These are phyloP conservation scores for Boletus reticuloceps DNA, from an alignment of 768 basidiomycete species.

Conservation along the genomic window DNA sequence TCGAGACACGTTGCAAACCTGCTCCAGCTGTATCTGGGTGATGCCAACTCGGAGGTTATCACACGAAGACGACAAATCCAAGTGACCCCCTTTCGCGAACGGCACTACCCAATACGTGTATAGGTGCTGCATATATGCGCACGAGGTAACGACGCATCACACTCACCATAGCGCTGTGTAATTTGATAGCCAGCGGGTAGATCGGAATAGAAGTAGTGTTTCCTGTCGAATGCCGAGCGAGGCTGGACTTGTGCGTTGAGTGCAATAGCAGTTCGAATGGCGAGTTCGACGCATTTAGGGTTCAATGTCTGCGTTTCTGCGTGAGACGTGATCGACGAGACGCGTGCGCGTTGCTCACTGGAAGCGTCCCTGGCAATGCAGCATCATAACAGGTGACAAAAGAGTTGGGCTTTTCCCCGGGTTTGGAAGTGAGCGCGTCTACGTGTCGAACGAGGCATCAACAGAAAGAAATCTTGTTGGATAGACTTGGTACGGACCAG, in stretches of 20 bases:
- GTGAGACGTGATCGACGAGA: neutral
- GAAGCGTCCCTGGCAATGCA: conserved; percentile 90
- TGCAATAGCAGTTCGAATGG: conserved; percentile 77
- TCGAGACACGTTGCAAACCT: conserved; percentile 48
- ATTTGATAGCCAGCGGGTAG: conserved; percentile 95
- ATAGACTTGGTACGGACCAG: conserved; percentile 40
- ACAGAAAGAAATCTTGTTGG: neutral
- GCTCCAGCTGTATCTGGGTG: conserved; percentile 93
- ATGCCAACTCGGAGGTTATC: conserved; percentile 61
- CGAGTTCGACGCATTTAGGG: conserved; percentile 71
- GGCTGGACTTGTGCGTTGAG: conserved; percentile 62
- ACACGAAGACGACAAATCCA: conserved; percentile 43
- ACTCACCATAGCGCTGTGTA: conserved; percentile 86
- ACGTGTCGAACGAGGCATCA: neutral
- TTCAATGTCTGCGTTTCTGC: conserved; percentile 40
- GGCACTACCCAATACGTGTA: conserved; percentile 52
- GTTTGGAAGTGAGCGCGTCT: conserved; percentile 44
- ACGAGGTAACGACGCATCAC: neutral
- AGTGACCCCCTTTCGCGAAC: conserved; percentile 64
- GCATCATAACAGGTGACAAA: conserved; percentile 80
- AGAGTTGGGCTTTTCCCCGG: conserved; percentile 62
- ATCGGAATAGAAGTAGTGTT: conserved; percentile 98
- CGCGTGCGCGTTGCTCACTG: conserved; percentile 48
- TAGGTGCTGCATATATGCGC: neutral
- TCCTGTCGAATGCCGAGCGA: conserved; percentile 87